Conservation (phyloP, 129 eudicot species). For the Artemisia argyi region DNA sequence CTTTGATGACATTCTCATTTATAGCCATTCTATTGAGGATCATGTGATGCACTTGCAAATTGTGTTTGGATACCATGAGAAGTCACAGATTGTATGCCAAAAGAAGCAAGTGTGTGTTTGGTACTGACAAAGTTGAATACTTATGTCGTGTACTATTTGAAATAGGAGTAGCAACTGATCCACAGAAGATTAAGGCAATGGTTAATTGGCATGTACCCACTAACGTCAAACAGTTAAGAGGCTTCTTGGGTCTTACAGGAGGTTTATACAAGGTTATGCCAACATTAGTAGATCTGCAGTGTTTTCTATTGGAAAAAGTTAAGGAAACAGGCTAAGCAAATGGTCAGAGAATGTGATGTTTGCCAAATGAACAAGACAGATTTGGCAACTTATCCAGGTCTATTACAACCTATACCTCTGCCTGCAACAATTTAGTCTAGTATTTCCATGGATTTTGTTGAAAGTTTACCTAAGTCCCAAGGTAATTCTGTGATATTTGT, state of each 20-base stretch:
- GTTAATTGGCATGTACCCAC: background rate
- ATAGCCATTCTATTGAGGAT: background rate
- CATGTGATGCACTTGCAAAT: background rate
- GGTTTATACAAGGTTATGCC: no score
- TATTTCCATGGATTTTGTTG: no score
- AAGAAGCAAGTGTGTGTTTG: background rate
- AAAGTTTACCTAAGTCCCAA: no score
- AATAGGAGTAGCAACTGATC: background rate
- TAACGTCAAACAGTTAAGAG: background rate
- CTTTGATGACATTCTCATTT: background rate
- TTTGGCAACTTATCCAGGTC: no score
- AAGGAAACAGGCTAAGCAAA: no score
- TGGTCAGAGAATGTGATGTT: no score
- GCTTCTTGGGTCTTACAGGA: background rate
- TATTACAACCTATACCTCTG: no score
- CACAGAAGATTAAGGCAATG: background rate
- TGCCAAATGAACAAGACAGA: no score
- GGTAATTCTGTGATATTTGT: no score
- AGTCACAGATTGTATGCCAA: background rate
- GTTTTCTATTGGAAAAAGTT: no score
- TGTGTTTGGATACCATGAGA: background rate
- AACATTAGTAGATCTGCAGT: no score
- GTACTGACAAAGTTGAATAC: background rate
- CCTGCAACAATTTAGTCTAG: no score
- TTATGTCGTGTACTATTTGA: background rate